A percentile compares a stretch with the other conserved stretches of the same genome.
Evolutionary conservation across 441 rosid genomes (phyloP).

Genomic region (Eutrema salsugineum): DNA sequence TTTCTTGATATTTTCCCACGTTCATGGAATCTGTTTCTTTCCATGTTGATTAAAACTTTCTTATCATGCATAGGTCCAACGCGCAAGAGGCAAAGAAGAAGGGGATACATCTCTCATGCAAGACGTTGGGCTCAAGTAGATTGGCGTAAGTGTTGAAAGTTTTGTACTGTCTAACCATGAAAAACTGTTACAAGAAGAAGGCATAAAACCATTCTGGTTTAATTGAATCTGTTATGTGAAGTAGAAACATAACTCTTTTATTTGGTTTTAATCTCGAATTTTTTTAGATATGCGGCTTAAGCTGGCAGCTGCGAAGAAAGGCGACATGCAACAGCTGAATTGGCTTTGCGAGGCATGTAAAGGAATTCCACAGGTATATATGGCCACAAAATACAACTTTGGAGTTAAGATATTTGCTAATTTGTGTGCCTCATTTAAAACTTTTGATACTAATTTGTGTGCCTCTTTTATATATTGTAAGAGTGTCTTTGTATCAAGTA

Average conservation of each 20-base stretch:
- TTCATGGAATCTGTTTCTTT: constrained; percentile 5
- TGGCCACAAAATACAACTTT: neutral
- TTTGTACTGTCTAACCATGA: neutral
- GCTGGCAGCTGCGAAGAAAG: constrained; percentile 62
- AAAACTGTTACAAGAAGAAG: neutral
- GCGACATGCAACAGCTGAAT: constrained; percentile 62
- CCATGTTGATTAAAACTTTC: constrained; percentile 30
- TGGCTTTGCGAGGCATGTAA: constrained; percentile 85
- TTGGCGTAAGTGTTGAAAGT: constrained; percentile 60
- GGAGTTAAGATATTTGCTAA: neutral
- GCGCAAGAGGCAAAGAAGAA: constrained; percentile 6
- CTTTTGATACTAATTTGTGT: neutral
- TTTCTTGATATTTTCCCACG: neutral
- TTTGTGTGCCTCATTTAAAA: neutral
- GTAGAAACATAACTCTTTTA: neutral
- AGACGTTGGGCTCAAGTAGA: constrained; percentile 54
- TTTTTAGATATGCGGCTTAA: constrained; percentile 53
- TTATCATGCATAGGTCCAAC: constrained; percentile 55
- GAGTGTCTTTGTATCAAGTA: no score
- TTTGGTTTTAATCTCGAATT: neutral
- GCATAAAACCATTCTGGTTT: neutral
- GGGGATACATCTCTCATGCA: constrained; percentile 17
- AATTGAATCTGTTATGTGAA: neutral
- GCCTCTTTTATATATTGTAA: no score
- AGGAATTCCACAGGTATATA: constrained; percentile 71